These are phyloP conservation scores for Lactifluus subvellereus DNA, from an alignment of 768 basidiomycete genomes.

Conservation along the genomic window DNA sequence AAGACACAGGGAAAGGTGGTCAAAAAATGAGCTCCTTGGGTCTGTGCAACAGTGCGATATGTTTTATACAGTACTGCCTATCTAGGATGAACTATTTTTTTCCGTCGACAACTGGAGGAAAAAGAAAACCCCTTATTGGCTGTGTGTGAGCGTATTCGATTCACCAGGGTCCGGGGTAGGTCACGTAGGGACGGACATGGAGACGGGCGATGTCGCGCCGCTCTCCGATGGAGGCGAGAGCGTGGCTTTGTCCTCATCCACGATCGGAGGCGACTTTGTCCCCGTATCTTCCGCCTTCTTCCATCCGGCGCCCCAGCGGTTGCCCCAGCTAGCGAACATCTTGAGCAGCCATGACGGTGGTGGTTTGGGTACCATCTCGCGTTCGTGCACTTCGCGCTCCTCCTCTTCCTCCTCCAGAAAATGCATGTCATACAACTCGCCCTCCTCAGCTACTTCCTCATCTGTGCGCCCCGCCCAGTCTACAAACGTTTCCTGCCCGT, in stretches of 20 bases:
- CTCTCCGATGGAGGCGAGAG: conserved; percentile 7
- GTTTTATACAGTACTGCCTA: conserved; percentile 5
- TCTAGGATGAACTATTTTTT: neutral
- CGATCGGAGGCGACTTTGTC: conserved; percentile 15
- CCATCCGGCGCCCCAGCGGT: conserved; percentile 41
- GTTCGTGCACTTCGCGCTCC: conserved; percentile 49
- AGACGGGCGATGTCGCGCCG: conserved; percentile 11
- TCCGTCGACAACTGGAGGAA: neutral
- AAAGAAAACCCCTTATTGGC: neutral
- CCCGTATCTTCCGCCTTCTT: conserved; percentile 21
- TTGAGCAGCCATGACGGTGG: conserved; percentile 67
- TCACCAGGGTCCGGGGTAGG: neutral
- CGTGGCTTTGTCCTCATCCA: conserved; percentile 9
- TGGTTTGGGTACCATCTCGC: conserved; percentile 59
- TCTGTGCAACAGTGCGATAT: neutral
- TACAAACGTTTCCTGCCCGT: conserved; percentile 55
- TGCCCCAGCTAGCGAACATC: conserved; percentile 75
- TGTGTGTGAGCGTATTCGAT: neutral
- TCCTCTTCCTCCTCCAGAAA: conserved; percentile 39
- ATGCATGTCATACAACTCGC: conserved; percentile 30
- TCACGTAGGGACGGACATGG: neutral
- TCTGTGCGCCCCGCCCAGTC: conserved; percentile 67
- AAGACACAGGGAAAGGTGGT: conserved; percentile 65
- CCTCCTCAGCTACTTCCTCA: conserved; percentile 72
- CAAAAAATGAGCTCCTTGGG: conserved; percentile 35